Percentiles rank a stretch among this genome's conserved stretches.
phyloP scores from a whole-genome alignment of 768 basidiomycete genomes.

The Suillus hirtellus region DNA sequence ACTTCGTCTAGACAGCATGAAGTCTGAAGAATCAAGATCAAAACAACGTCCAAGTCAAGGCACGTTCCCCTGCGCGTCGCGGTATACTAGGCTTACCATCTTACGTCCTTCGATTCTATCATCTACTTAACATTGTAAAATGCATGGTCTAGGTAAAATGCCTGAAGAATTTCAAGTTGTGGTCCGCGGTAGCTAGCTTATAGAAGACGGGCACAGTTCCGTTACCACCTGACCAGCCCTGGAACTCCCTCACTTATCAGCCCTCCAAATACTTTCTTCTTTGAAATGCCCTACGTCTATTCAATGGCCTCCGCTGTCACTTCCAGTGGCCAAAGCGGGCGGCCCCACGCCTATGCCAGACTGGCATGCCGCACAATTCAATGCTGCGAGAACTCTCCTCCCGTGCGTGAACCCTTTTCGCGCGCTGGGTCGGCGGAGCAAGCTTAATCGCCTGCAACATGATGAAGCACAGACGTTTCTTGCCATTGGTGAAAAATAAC shows the following conservation, averaged over 20 bases:
- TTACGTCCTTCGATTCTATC: background rate
- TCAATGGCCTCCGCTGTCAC: conserved; percentile 4
- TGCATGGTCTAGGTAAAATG: background rate
- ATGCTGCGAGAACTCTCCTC: conserved; percentile 25
- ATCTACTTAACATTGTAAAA: background rate
- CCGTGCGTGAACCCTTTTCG: background rate
- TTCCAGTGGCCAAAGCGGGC: conserved; percentile 5
- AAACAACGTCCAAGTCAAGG: background rate
- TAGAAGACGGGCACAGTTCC: background rate
- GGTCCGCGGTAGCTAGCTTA: background rate
- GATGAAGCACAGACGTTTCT: background rate
- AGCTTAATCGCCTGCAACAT: background rate
- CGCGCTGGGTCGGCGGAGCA: conserved; percentile 11
- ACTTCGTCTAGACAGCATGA: no score
- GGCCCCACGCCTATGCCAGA: conserved; percentile 21
- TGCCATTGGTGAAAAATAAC: background rate
- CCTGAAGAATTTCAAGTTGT: background rate
- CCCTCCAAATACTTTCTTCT: background rate
- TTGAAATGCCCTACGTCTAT: conserved; percentile 4
- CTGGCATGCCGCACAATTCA: conserved; percentile 28
- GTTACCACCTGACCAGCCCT: background rate
- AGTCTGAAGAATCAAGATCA: no score
- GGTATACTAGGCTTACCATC: background rate
- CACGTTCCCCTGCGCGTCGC: background rate
- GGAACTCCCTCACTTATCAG: background rate